Base-by-base conservation (phyloP, 2,329 filamentous ascomycete species). In the Colletotrichum sp. region DNA sequence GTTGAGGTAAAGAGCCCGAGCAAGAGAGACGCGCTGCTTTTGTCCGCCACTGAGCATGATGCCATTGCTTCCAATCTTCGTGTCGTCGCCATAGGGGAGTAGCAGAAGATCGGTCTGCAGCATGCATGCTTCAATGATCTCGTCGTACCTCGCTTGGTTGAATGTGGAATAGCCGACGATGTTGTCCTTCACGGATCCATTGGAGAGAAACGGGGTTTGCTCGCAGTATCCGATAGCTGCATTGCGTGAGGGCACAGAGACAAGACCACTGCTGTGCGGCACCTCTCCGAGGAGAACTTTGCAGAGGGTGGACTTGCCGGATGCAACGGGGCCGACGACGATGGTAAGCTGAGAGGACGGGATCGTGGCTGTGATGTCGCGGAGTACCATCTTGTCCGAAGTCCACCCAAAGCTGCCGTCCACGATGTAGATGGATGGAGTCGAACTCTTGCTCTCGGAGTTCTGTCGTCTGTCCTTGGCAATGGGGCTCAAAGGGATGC, bases 281-380 rank as follows among this genome's bases (percentile, higher is more conserved):
- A 82, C 63, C 36, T 83, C 82, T 2, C 82, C 82, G 0, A 83
- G 77, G 0, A 89, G 78, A 1, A 82, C 84, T 36, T 85, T 85
- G 80, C 83, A 85, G 0, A 87, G 78, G 0, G 86, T 84, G 0
- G 85, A 85, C 72, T 88, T 88, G 1, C 86, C 86, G 1, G 83
- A 84, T 1, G 81, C 86, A 6, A 87, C 80, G 0, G 85, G 85
- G 0, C 86, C 86, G 10, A 86, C 81, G 3, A 88, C 78, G 8
- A 87, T 81, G 6, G 84, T 87, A 2, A 87, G 80, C 7, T 80
- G 75, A 6, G 78, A 78, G 0, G 79, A 69, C 3, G 83, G 81
- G 4, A 88, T 79, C 1, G 78, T 78, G 3, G 86, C 72, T 16
- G 83, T 79, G 71, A 88, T 81, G 13, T 84, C 67, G 2, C 63